Evolutionary conservation across 2,329 filamentous ascomycete species (phyloP).

Genomic region (Fusarium chlamydosporum): DNA sequence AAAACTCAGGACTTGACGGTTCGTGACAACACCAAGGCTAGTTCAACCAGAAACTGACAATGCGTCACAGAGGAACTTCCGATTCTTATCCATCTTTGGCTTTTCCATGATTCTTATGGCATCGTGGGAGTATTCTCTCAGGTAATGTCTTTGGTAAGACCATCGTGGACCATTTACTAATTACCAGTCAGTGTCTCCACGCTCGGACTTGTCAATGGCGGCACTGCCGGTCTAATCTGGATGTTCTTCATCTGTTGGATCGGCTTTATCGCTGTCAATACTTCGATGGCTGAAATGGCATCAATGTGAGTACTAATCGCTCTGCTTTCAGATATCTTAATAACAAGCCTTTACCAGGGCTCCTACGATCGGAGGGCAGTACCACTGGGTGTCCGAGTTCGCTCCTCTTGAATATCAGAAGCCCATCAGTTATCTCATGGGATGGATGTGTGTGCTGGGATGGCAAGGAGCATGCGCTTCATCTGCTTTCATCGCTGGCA

Average conservation of each 20-base stretch:
- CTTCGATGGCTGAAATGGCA: constrained; percentile 65
- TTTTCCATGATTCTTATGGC: constrained; percentile 64
- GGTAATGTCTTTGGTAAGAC: constrained; percentile 39
- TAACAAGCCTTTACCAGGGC: constrained; percentile 49
- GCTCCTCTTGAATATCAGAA: constrained; percentile 64
- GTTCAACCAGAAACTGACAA: accelerated
- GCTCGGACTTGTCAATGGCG: constrained; percentile 57
- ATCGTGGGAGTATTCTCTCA: constrained; percentile 60
- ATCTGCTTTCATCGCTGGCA: constrained; percentile 59
- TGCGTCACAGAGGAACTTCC: constrained; percentile 58
- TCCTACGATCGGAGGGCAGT: constrained; percentile 70
- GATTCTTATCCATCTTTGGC: constrained; percentile 62
- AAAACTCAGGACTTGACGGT: constrained; percentile 47
- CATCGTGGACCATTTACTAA: neutral
- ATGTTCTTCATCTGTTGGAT: constrained; percentile 58
- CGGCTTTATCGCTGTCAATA: constrained; percentile 57
- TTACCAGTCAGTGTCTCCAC: constrained; percentile 32
- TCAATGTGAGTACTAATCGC: constrained; percentile 55
- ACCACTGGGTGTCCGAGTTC: constrained; percentile 71
- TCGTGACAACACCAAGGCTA: neutral
- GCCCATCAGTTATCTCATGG: constrained; percentile 66
- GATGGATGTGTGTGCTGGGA: constrained; percentile 62
- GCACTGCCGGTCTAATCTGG: constrained; percentile 63
- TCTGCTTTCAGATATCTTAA: neutral
- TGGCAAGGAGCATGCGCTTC: constrained; percentile 61